Evolutionary conservation across 805 yeast species (phyloP).

Genomic region (Tetrapisispora fleetii): DNA sequence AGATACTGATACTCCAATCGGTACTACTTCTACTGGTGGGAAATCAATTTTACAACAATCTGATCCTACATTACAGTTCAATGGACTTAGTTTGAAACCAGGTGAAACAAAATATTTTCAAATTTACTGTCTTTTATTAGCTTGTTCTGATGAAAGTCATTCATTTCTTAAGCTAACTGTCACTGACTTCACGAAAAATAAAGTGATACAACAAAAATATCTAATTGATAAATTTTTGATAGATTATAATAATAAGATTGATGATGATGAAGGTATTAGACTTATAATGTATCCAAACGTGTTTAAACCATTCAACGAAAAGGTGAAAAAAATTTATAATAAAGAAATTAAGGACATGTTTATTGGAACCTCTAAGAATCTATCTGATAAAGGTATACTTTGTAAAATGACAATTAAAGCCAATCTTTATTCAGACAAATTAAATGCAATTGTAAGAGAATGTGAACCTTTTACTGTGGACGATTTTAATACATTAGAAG

Average conservation of each 20-base stretch:
- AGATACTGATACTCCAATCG: neutral
- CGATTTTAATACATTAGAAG: neutral
- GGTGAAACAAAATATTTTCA: constrained; percentile 7
- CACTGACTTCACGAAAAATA: constrained; percentile 23
- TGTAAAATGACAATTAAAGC: constrained; percentile 17
- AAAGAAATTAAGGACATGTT: constrained; percentile 3
- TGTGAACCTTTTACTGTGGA: constrained; percentile 12
- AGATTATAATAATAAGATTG: constrained; percentile 12
- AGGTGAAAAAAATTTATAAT: constrained; percentile 5
- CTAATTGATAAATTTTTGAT: constrained; percentile 20
- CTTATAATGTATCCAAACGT: constrained; percentile 15
- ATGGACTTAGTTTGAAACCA: constrained; percentile 6
- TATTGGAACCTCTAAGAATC: constrained; percentile 10
- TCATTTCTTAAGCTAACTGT: constrained; percentile 13
- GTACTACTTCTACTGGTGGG: neutral
- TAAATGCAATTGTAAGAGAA: constrained; percentile 20
- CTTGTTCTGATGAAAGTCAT: constrained; percentile 10
- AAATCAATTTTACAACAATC: neutral
- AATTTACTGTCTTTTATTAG: constrained; percentile 15
- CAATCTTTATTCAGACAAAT: constrained; percentile 12
- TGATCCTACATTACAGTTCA: constrained; percentile 10
- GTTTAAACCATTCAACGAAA: constrained; percentile 9
- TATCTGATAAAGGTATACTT: constrained; percentile 20
- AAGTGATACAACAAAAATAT: constrained; percentile 10
- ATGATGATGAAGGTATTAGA: constrained; percentile 14